phyloP scores from a whole-genome alignment of 2,329 filamentous ascomycete species.

The Penicillium sp. region DNA sequence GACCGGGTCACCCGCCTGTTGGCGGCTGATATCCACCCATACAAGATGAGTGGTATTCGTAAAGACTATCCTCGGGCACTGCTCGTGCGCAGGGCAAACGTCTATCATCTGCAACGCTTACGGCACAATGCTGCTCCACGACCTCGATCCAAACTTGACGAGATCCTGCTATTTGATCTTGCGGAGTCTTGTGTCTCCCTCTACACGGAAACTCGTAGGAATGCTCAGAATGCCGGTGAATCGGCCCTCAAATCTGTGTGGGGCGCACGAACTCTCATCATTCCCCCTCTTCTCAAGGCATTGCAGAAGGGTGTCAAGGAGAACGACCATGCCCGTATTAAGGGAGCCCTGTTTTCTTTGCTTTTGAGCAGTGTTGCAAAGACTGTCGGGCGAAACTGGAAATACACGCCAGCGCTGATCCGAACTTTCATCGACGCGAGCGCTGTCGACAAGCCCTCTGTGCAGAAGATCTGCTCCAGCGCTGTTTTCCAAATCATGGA shows the following conservation, averaged over 20 bases:
- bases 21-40: slow-evolving; percentile 84
- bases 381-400: slow-evolving; percentile 90
- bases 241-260: slow-evolving; percentile 91
- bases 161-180: slow-evolving; percentile 80
- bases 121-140: slow-evolving; percentile 91
- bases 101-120: slow-evolving; percentile 92
- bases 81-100: slow-evolving; percentile 89
- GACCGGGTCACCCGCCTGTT: slow-evolving; percentile 86
- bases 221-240: slow-evolving; percentile 89
- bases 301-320: slow-evolving; percentile 78
- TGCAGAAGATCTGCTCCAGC: slow-evolving; percentile 83
- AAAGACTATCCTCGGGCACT: slow-evolving; percentile 92
- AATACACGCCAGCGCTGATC: slow-evolving; percentile 89
- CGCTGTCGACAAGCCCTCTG: slow-evolving; percentile 89
- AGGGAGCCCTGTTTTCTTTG: slow-evolving; percentile 90
- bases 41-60: slow-evolving; percentile 90
- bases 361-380: slow-evolving; percentile 87
- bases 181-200: slow-evolving; percentile 87
- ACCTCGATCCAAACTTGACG: slow-evolving; percentile 89
- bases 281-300: slow-evolving; percentile 81
- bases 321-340: slow-evolving; percentile 88
- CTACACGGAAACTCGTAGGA: slow-evolving; percentile 94
- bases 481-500: slow-evolving; percentile 87
- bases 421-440: slow-evolving; percentile 88
- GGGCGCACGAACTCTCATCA: slow-evolving; percentile 84